Evolutionary conservation across 495 filamentous ascomycete genomes (phyloP).

Genomic region (Xylaria sp.): DNA sequence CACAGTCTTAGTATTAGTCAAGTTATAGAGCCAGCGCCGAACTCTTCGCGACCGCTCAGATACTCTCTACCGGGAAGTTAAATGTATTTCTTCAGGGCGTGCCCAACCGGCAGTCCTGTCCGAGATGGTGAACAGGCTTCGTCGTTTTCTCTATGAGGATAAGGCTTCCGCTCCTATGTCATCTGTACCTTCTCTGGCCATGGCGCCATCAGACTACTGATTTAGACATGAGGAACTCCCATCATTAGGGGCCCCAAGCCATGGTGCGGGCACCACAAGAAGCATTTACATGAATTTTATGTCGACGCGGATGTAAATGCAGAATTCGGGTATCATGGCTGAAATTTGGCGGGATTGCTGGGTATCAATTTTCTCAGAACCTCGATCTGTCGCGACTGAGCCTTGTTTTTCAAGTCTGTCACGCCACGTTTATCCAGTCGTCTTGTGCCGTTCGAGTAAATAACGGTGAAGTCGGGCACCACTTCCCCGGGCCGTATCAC

Average conservation of each 20-base stretch:
- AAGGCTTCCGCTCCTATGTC: too few relatives aligned
- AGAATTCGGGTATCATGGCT: conserved; percentile 36
- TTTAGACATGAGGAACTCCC: too few relatives aligned
- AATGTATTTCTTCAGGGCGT: background rate
- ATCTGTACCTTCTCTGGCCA: too few relatives aligned
- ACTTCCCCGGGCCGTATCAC: conserved; percentile 60
- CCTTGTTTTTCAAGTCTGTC: conserved; percentile 60
- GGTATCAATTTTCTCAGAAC: conserved; percentile 67
- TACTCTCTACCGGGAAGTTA: background rate
- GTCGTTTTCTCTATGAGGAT: too few relatives aligned
- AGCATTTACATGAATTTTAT: too few relatives aligned
- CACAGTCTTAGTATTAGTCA: background rate
- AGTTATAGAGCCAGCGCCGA: background rate
- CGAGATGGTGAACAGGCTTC: too few relatives aligned
- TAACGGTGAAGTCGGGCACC: conserved; percentile 69
- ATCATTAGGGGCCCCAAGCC: too few relatives aligned
- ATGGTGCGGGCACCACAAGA: too few relatives aligned
- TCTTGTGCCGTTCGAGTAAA: conserved; percentile 66
- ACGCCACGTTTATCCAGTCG: conserved; percentile 63
- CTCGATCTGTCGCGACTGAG: conserved; percentile 67
- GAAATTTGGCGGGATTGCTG: conserved; percentile 67
- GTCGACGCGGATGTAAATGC: background rate
- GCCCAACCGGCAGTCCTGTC: too few relatives aligned
- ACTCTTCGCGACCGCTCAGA: background rate
- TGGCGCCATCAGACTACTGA: too few relatives aligned